phyloP scores from a whole-genome alignment of 257 asterid species.

The Forsythia suspensa region DNA sequence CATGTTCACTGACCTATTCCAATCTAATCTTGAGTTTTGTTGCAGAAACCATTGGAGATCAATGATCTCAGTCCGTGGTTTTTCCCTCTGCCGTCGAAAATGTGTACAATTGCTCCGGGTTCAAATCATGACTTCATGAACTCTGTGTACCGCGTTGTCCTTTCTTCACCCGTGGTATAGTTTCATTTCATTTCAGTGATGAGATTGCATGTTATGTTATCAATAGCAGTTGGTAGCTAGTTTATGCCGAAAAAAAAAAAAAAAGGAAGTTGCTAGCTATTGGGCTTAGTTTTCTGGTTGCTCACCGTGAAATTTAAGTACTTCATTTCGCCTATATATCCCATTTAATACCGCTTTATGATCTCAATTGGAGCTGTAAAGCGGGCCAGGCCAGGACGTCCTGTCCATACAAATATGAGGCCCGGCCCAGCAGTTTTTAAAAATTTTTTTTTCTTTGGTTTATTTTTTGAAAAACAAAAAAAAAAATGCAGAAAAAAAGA shows the following conservation, averaged over 20 bases:
- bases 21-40: constrained; percentile 11
- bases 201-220: background rate
- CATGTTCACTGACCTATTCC: constrained; percentile 7
- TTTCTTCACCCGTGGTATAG: constrained; percentile 87
- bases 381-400: background rate
- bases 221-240: background rate
- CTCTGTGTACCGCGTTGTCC: constrained; percentile 68
- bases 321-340: background rate
- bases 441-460: background rate
- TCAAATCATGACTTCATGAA: constrained; percentile 80
- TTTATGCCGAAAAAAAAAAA: background rate
- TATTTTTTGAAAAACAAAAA: background rate
- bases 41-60: constrained; percentile 58
- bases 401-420: background rate
- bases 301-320: background rate
- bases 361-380: background rate
- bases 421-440: background rate
- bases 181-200: constrained; percentile 18
- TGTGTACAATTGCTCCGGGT: constrained; percentile 69
- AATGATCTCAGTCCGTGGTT: constrained; percentile 82
- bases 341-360: background rate
- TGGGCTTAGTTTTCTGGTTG: background rate
- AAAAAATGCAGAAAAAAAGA: background rate
- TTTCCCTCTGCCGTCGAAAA: constrained; percentile 78
- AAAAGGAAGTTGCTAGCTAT: background rate